Percentiles rank a stretch among this genome's conserved stretches.
Evolutionary conservation across 345 rosid genomes (phyloP).

Genomic region (Eucalyptus erythrocorys): DNA sequence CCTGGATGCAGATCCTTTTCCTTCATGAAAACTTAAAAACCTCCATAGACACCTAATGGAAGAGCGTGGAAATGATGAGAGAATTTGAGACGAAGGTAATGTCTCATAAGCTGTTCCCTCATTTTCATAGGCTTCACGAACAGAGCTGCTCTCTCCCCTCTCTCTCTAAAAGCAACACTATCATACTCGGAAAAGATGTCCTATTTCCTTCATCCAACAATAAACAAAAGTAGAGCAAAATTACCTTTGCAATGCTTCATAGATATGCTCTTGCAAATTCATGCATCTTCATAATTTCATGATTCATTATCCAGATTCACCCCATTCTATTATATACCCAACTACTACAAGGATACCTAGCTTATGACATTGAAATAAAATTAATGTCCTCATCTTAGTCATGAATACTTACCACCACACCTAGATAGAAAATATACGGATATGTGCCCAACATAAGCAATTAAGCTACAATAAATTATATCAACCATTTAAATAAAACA

Average conservation of each 20-base stretch:
- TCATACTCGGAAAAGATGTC: not conserved
- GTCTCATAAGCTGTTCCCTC: not conserved
- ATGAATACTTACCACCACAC: not conserved
- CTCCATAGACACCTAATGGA: not conserved
- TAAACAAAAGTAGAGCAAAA: not conserved
- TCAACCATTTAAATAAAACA: not conserved
- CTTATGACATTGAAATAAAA: not conserved
- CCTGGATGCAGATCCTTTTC: not conserved
- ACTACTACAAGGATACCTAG: not conserved
- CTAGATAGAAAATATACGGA: not conserved
- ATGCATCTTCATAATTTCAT: not conserved
- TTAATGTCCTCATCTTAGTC: not conserved
- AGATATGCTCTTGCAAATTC: not conserved
- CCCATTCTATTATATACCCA: not conserved
- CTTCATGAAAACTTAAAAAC: not conserved
- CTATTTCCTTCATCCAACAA: not conserved
- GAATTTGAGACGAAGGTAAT: not conserved
- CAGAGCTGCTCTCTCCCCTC: not conserved
- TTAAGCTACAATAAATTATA: not conserved
- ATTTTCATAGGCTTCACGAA: not conserved
- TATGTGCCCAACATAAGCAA: not conserved
- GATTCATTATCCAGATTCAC: not conserved
- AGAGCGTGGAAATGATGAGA: not conserved
- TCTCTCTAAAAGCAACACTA: not conserved
- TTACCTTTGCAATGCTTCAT: not conserved